Conservation (phyloP, 2,329 filamentous ascomycete species). For the Penicillium sp. region DNA sequence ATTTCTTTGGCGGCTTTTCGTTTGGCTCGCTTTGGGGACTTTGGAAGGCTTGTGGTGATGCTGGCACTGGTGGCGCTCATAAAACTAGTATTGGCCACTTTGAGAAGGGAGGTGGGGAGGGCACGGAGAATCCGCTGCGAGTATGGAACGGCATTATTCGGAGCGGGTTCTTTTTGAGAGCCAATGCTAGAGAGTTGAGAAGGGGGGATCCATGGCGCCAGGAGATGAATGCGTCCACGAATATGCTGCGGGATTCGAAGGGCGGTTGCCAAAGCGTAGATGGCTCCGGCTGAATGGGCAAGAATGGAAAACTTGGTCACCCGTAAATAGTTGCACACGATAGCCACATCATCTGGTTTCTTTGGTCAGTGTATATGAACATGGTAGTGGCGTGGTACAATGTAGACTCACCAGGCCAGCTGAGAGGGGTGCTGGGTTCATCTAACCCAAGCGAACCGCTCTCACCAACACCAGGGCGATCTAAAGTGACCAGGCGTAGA, state of each 20-base stretch:
- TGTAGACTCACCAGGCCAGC: constrained; percentile 73
- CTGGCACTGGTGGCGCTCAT: constrained; percentile 87
- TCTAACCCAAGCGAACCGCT: constrained; percentile 74
- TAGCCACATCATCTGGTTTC: constrained; percentile 67
- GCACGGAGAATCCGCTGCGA: constrained; percentile 86
- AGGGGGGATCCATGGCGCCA: constrained; percentile 88
- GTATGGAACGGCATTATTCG: constrained; percentile 79
- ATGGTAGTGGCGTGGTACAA: background rate
- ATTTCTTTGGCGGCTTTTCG: constrained; percentile 47
- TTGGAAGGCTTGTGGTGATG: constrained; percentile 70
- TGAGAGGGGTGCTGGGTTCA: constrained; percentile 75
- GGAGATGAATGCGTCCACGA: constrained; percentile 82
- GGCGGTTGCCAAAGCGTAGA: constrained; percentile 92
- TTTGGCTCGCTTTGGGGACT: constrained; percentile 56
- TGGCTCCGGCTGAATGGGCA: constrained; percentile 94
- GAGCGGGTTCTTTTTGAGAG: constrained; percentile 66
- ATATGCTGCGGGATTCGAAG: constrained; percentile 95
- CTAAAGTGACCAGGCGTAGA: constrained; percentile 83
- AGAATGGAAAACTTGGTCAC: constrained; percentile 95
- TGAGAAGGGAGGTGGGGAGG: constrained; percentile 82
- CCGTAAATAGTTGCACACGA: constrained; percentile 84
- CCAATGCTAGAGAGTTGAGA: constrained; percentile 82
- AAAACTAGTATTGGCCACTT: constrained; percentile 91
- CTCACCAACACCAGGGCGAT: constrained; percentile 87
- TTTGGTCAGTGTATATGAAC: background rate